Evolutionary conservation across 1,284 basidiomycete genomes (phyloP), one percentile per base, ranked within the genome.

Genomic region (Porodaedalea pini): DNA sequence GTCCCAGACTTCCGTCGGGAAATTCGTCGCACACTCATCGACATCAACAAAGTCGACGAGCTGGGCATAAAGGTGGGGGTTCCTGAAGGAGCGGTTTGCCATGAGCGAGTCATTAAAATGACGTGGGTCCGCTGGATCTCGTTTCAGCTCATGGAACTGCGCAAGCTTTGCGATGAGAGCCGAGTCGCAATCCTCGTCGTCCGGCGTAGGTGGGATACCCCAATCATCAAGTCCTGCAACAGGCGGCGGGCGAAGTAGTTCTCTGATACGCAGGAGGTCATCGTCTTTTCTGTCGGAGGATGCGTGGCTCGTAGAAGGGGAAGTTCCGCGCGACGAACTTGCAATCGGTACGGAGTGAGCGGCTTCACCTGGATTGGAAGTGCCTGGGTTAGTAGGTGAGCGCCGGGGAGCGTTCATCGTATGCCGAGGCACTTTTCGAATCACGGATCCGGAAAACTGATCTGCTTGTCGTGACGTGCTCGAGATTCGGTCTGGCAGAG

Each of bases 71-170:
- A 98, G 82, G 68, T 97, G 91, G 0, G 96, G 96, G 67, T 99
- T 98, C 27, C 92, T 86, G 72, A 98, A 98, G 0, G 92, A 84
- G 25, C 92, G 86, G 63, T 90, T 93, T 6, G 85, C 80, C 83
- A 95, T 89, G 34, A 99, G 81, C 0, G 90, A 90, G 68, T 94
- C 91, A 70, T 98, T 98, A 75, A 97, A 98, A 68, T 97, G 94
- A 62, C 86, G 86, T n/a, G 88, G 82, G 56, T 82, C 78, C 3
- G 61, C 63, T 2, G 79, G 68, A 61, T 86, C 78, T 49, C 68
- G 74, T 70, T 93, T 96, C 57, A 94, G 80, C 4, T 74, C 69
- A 58, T 84, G 81, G 66, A 90, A 98, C 59, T 88, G 85, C 0
- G 80, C 72, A 15, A 94, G 79, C 70, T 95, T 95, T 1, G 82